Evolutionary conservation across 768 basidiomycete species (phyloP), one percentile per base, ranked within the genome.

Genomic region (Trametes elegans): DNA sequence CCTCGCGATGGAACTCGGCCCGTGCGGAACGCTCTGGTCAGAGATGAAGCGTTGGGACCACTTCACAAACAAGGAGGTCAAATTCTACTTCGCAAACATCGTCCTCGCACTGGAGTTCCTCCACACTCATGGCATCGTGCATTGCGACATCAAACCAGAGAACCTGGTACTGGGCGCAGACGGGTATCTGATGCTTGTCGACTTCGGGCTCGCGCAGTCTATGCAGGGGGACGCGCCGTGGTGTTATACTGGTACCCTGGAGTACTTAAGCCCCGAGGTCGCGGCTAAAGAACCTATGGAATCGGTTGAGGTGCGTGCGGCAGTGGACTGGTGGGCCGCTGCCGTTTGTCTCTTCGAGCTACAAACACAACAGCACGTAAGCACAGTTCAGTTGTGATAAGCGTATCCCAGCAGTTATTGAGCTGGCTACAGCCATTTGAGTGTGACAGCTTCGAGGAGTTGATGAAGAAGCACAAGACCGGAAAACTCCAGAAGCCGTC

Each of bases 51-150:
- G 6, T 26, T 4, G 34, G 1, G 66, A 62, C 10, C 71, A 71
- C 8, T 59, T 80, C 8, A 63, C 71, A 6, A 43, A 62, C 70
- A 7, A 40, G 64, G 64, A 60, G 0, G 68, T 72, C 7, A 70
- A 71, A 5, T 86, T 86, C 67, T 85, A 82, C 67, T 79, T 76
- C 59, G 69, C 76, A 23, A 84, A 84, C 59, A 76, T 84, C 36
- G 73, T 74, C 10, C 73, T 74, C 38, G 83, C 71, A 11, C 62
- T 85, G 26, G 69, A 74, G 11, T 80, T 79, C 61, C 63, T 85
- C 1, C 75, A 79, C 48, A 51, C 54, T 0, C 64, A 74, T 8
- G 71, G 69, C n/a, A 68, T 83, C 44, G 71, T 75, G 7, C 81
- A 84, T 53, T 74, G 80, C 18, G 82, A 85, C 61, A 50, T 85